Base-by-base conservation (phyloP, 1,284 basidiomycete genomes). In the Trametes pubescens region DNA sequence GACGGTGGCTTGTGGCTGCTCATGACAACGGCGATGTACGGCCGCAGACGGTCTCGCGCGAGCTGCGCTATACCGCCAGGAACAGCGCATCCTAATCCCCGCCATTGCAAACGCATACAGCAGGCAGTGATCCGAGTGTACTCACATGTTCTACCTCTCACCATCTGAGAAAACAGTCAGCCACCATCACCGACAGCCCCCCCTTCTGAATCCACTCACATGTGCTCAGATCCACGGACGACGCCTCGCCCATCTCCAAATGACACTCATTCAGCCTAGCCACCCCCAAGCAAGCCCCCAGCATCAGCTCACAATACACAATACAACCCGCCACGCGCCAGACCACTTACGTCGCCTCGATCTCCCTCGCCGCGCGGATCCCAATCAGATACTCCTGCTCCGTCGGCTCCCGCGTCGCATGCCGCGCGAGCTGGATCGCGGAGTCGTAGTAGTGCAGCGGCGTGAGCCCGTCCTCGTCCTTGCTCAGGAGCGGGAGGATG, bases 351-450 rank as follows among this genome's bases (percentile, higher is more conserved):
- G 79, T 79, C 76, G 80, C 80, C 72, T 84, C 79, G 38, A 95
- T 89, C 67, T 88, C 83, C 52, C 82, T 79, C 2, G 87, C 87
- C 1, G 91, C 87, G 57, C 81, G 80, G 71, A 93, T 83, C 1
- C 89, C 91, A 4, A 85, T 75, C 57, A 83, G 79, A 69, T 89
- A 94, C 74, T 95, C 93, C 51, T 78, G 80, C 74, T 93, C 89
- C 0, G 82, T 85, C 34, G 90, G 86, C 69, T 93, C 91, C 52
- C 80, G 76, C 2, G 81, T 79, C 0, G 85, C 84, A 67, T 89
- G 88, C 35, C 89, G 82, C 24, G 88, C 92, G n/a, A 91, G 80
- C 71, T 94, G 91, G 48, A 95, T 84, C 1, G 88, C 88, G 51
- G 87, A 85, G 66, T 91, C 89, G 71, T 93, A 95, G 67, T 90